Conservation (phyloP, 192 early-diverging fungal genomes). For the Coemansia brasiliensis region DNA sequence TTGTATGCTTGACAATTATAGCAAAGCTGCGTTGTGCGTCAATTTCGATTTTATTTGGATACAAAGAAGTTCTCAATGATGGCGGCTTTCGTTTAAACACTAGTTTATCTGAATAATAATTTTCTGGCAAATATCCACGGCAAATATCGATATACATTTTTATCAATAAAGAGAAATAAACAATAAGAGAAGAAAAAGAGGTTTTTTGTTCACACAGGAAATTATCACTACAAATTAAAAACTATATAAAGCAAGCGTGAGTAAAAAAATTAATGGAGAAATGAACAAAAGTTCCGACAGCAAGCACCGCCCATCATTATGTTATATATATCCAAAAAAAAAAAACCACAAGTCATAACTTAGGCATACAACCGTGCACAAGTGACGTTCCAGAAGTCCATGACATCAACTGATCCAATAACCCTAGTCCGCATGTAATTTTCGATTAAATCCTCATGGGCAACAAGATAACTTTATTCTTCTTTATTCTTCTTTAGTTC, state of each 20-base stretch:
- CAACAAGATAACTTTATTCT: neutral
- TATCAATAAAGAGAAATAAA: neutral
- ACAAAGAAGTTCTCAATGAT: constrained; percentile 10
- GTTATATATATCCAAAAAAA: neutral
- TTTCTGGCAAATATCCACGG: constrained; percentile 30
- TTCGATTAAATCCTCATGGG: too few species aligned
- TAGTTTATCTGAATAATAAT: constrained; percentile 22
- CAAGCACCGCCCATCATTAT: neutral
- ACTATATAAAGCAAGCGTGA: neutral
- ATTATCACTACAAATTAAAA: neutral
- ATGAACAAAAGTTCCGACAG: too few species aligned
- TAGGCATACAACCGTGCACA: too few species aligned
- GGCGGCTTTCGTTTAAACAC: constrained; percentile 38
- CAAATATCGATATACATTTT: neutral
- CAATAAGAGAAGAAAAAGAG: neutral
- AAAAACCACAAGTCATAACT: too few species aligned
- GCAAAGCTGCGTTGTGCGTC: constrained; percentile 20
- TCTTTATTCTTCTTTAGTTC: constrained; percentile 2
- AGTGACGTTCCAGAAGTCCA: too few species aligned
- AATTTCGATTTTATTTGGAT: constrained; percentile 52
- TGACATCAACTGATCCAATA: too few species aligned
- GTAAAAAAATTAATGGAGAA: too few species aligned
- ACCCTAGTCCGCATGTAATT: too few species aligned
- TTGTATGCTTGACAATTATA: constrained; percentile 1
- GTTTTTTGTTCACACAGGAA: neutral